phyloP scores from a whole-genome alignment of 495 filamentous ascomycete genomes.

The Barbatosphaeria neglecta region DNA sequence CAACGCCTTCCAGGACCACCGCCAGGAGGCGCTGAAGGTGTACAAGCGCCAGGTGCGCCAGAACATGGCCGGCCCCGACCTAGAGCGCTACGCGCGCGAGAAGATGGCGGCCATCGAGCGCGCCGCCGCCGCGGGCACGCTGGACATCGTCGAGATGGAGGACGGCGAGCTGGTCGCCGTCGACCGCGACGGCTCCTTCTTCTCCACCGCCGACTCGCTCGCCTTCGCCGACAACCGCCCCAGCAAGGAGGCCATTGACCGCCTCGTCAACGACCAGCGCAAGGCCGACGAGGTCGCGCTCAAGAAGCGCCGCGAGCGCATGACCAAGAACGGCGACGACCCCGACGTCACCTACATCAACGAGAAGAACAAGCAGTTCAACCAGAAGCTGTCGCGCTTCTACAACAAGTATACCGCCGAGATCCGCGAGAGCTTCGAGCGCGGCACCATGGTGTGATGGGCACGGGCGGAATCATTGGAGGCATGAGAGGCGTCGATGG shows the following conservation, averaged over 20 bases:
- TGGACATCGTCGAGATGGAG: slow-evolving; percentile 87
- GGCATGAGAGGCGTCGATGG: neutral
- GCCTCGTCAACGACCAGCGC: slow-evolving; percentile 70
- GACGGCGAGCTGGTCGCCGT: slow-evolving; percentile 91
- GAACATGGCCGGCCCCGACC: slow-evolving; percentile 51
- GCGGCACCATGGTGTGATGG: slow-evolving; percentile 73
- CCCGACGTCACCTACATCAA: slow-evolving; percentile 97
- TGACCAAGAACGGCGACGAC: slow-evolving; percentile 60
- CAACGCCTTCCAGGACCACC: slow-evolving; percentile 84
- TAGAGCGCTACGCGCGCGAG: slow-evolving; percentile 72
- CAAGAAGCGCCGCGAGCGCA: slow-evolving; percentile 72
- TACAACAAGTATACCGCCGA: slow-evolving; percentile 99
- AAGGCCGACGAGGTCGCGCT: slow-evolving; percentile 80
- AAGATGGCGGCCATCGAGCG: slow-evolving; percentile 76
- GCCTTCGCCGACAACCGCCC: slow-evolving; percentile 79
- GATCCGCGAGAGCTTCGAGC: slow-evolving; percentile 95
- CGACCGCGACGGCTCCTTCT: slow-evolving; percentile 82
- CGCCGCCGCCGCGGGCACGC: slow-evolving; percentile 64
- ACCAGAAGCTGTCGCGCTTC: slow-evolving; percentile 87
- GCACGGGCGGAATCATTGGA: neutral
- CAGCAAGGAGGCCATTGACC: slow-evolving; percentile 79
- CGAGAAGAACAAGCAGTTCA: slow-evolving; percentile 99
- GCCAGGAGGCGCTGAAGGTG: slow-evolving; percentile 73
- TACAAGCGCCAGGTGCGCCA: slow-evolving; percentile 79
- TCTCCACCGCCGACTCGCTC: slow-evolving; percentile 71